Base-by-base conservation (phyloP, 2,329 filamentous ascomycete genomes). In the Ophiostoma perfectum region DNA sequence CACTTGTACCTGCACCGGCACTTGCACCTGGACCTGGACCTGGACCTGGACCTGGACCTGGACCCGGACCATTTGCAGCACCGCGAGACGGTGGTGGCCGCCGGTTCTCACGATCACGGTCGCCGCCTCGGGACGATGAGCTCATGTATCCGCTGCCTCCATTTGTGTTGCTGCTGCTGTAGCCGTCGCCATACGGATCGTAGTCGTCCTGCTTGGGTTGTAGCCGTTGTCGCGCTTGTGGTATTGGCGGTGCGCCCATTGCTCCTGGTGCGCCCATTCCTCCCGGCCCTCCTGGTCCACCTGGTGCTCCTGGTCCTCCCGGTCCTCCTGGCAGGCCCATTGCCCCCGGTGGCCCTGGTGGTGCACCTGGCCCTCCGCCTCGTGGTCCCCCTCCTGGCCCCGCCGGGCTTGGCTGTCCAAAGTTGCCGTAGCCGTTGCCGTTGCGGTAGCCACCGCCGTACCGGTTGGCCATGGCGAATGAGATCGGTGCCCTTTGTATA, bases 371-470 rank as follows among this genome's bases (percentile, higher is more conserved):
- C 16, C 60, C 60, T 14, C 60, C 60, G 8, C 39, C 60, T 63
- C 60, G 60, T 42, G 60, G 60, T 44, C 60, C 60, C 39, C 63
- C n/a, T 27, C 39, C 63, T 38, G 63, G 42, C n/a, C 39, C 41
- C 18, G 39, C 63, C 42, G 39, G 63, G 63, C 63, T 63, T 16
- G 60, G 39, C 60, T 76, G 76, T 63, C 79, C 77, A 73, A 81
- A 76, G 69, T 79, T 80, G 47, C 81, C 81, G 73, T 82, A 82
- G 64, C 80, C 67, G 62, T 78, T 77, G 71, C 78, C 79, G 72
- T 79, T 81, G 74, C 80, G 79, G 75, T 79, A 81, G 68, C 82
- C 75, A 70, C 74, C 77, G 74, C 80, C 82, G 76, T 82, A 83
- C 73, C 83, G 80, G 76, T 81, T 81, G 73, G 83, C 78, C 84